Evolutionary conservation across 441 rosid species (phyloP).

Genomic region (Brassica balearica): DNA sequence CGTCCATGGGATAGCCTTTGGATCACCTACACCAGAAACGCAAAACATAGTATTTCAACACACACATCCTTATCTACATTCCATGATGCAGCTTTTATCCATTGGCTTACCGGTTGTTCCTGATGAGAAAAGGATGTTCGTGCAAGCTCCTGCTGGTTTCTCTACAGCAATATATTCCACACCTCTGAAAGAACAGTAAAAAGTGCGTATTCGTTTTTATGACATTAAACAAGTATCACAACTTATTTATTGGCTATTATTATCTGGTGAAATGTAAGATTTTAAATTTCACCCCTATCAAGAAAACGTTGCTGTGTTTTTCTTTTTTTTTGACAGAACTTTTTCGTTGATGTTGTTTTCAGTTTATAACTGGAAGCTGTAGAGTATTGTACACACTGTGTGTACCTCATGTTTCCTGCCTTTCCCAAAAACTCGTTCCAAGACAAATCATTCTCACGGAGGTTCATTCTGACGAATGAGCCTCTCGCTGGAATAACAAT

Average conservation of each 20-base stretch:
- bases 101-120: conserved; percentile 85
- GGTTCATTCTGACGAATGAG: conserved; percentile 51
- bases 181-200: conserved; percentile 55
- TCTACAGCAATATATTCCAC: conserved; percentile 74
- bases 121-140: conserved; percentile 94
- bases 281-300: no score
- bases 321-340: no score
- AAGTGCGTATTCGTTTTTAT: background rate
- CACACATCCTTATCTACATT: conserved; percentile 19
- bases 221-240: background rate
- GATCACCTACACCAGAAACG: conserved; percentile 75
- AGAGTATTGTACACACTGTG: background rate
- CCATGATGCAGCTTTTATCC: background rate
- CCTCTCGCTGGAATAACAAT: conserved; percentile 74
- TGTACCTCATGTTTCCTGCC: conserved; percentile 63
- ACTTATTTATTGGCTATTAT: background rate
- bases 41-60: conserved; percentile 23
- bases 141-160: conserved; percentile 72
- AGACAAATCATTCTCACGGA: conserved; percentile 80
- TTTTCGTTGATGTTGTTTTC: background rate
- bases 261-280: background rate
- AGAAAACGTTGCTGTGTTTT: no score
- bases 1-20: conserved; percentile 98
- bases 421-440: conserved; percentile 75
- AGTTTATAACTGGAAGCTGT: background rate